phyloP scores from a whole-genome alignment of 73 alveolate genomes.

The Diophrys appendiculata region DNA sequence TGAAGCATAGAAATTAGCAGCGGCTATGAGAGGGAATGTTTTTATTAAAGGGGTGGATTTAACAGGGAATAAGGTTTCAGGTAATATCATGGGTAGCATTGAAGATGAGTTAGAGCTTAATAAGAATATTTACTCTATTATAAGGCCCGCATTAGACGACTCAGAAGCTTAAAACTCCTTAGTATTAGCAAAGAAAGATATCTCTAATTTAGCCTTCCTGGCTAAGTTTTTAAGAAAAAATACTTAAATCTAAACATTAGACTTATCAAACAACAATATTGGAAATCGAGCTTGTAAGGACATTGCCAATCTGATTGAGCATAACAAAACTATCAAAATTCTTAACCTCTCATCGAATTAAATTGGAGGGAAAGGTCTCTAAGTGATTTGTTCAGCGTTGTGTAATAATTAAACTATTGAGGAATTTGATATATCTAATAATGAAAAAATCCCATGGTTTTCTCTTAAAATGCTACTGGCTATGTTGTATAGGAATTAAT shows the following conservation, averaged over 20 bases:
- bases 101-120: background rate
- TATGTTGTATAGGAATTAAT: background rate
- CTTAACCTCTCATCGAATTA: constrained; percentile 4
- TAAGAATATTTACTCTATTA: background rate
- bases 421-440: background rate
- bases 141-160: constrained; percentile 6
- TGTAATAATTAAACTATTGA: background rate
- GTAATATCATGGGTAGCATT: background rate
- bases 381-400: constrained; percentile 15
- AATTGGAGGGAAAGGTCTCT: constrained; percentile 11
- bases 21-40: background rate
- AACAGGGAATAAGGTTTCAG: constrained; percentile 7
- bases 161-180: background rate
- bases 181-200: constrained; percentile 5
- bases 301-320: background rate
- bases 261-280: constrained; percentile 10
- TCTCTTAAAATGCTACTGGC: constrained; percentile 17
- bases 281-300: constrained; percentile 10
- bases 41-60: background rate
- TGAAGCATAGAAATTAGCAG: constrained; percentile 2
- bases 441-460: background rate
- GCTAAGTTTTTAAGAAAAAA: constrained; percentile 16
- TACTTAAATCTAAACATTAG: background rate
- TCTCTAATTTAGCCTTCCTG: constrained; percentile 8
- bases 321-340: background rate